Evolutionary conservation across 768 basidiomycete species (phyloP).

Genomic region (Hemileccinum impolitum): DNA sequence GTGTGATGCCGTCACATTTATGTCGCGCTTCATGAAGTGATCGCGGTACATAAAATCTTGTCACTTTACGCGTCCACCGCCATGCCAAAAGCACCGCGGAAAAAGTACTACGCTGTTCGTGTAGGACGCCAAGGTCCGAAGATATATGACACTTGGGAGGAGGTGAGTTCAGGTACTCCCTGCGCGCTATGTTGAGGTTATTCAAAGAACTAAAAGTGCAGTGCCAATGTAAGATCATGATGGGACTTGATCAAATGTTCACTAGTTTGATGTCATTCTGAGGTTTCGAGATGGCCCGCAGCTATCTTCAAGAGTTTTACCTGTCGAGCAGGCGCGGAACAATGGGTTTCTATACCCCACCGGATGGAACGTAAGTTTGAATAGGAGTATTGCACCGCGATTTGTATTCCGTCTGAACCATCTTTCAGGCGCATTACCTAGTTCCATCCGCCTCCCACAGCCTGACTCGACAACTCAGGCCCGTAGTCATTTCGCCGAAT

Average conservation of each 20-base stretch:
- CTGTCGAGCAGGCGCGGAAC: conserved; percentile 42
- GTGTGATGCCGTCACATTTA: neutral
- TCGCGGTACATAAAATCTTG: neutral
- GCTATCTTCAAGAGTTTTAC: conserved; percentile 53
- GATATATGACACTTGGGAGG: conserved; percentile 58
- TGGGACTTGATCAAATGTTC: neutral
- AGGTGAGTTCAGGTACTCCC: conserved; percentile 37
- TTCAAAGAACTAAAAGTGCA: conserved; percentile 37
- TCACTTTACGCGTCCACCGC: neutral
- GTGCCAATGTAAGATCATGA: conserved; percentile 42
- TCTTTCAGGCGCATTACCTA: conserved; percentile 5
- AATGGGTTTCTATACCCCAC: conserved; percentile 38
- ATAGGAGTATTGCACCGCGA: neutral
- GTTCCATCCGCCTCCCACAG: neutral
- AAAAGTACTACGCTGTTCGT: conserved; percentile 61
- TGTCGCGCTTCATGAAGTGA: neutral
- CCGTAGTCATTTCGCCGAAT: neutral
- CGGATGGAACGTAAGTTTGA: conserved; percentile 17
- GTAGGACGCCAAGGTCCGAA: conserved; percentile 54
- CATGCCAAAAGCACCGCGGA: conserved; percentile 31
- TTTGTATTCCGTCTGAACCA: neutral
- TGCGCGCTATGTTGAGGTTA: neutral
- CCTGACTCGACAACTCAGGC: neutral
- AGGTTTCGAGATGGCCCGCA: conserved; percentile 54
- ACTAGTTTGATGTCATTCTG: neutral